Percentiles rank a stretch among this genome's conserved stretches.
phyloP scores from a whole-genome alignment of 139 green algal species.

The Diplosphaera chodatii region DNA sequence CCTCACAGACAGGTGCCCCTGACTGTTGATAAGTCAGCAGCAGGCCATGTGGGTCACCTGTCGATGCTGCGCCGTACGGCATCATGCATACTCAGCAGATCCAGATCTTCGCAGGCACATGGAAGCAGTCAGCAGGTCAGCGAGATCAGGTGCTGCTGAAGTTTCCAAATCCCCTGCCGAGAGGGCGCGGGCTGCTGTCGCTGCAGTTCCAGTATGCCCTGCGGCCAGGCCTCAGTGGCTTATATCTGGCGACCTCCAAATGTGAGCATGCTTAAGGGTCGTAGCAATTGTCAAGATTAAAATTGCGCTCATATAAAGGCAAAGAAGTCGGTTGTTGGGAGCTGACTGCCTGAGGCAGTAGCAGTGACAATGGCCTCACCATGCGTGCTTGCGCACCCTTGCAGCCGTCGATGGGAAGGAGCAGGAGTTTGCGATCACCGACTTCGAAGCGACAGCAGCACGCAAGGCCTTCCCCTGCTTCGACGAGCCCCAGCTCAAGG shows the following conservation, averaged over 20 bases:
- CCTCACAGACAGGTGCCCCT: constrained; percentile 7
- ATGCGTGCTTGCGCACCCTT: neutral
- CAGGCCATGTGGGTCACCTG: no score
- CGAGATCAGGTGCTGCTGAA: neutral
- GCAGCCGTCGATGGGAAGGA: constrained; percentile 9
- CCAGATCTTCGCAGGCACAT: neutral
- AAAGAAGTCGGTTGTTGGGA: no score
- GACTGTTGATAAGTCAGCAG: no score
- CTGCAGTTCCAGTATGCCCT: constrained; percentile 55
- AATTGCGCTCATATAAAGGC: neutral
- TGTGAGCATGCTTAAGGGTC: constrained; percentile 25
- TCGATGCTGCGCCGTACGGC: no score
- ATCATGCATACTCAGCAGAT: no score
- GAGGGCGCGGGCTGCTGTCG: neutral
- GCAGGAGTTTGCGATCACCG: constrained; percentile 54
- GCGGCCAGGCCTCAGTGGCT: constrained; percentile 40
- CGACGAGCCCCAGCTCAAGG: constrained; percentile 86
- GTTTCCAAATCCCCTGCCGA: neutral
- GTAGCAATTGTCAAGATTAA: neutral
- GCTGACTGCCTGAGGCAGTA: no score
- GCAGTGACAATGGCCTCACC: neutral
- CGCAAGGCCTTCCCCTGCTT: constrained; percentile 87
- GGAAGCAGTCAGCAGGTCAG: neutral
- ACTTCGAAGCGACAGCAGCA: constrained; percentile 73
- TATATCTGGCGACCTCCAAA: constrained; percentile 49